Percentiles rank a stretch among this genome's conserved stretches.
Conservation (phyloP, 2,329 filamentous ascomycete genomes). For the Ophiocordyceps robertsii region DNA sequence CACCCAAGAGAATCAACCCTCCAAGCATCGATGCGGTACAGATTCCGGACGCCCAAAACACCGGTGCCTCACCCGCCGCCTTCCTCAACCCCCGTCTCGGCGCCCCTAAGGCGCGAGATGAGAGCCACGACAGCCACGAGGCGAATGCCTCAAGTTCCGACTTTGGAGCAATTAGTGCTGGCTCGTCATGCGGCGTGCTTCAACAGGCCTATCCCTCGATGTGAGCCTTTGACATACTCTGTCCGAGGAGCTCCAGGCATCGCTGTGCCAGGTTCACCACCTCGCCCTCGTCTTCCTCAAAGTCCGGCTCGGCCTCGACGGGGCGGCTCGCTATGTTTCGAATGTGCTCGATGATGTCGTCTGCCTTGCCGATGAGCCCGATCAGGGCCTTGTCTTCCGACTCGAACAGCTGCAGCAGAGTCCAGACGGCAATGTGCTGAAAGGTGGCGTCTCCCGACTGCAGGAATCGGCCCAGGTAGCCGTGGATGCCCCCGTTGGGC, state of each 20-base stretch:
- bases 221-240: constrained; percentile 62
- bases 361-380: constrained; percentile 73
- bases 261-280: constrained; percentile 83
- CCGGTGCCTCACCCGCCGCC: constrained; percentile 8
- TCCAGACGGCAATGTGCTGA: constrained; percentile 99
- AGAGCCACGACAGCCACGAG: no score
- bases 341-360: constrained; percentile 86
- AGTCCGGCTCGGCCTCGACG: constrained; percentile 75
- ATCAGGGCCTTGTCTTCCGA: constrained; percentile 88
- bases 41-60: constrained; percentile 15
- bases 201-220: constrained; percentile 53
- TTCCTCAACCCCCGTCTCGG: neutral
- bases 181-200: no score
- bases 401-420: constrained; percentile 84
- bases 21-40: no score
- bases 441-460: constrained; percentile 93
- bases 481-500: constrained; percentile 87
- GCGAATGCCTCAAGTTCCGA: no score
- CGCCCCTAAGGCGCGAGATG: neutral
- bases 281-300: constrained; percentile 80
- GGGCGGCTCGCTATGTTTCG: constrained; percentile 81
- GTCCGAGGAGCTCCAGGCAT: constrained; percentile 75
- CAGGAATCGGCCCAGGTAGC: constrained; percentile 85
- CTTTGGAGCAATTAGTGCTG: no score
- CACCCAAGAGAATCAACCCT: neutral